A percentile compares a stretch with the other conserved stretches of the same genome.
Conservation (phyloP, 306 rosid species). For the Quercus mongolica region DNA sequence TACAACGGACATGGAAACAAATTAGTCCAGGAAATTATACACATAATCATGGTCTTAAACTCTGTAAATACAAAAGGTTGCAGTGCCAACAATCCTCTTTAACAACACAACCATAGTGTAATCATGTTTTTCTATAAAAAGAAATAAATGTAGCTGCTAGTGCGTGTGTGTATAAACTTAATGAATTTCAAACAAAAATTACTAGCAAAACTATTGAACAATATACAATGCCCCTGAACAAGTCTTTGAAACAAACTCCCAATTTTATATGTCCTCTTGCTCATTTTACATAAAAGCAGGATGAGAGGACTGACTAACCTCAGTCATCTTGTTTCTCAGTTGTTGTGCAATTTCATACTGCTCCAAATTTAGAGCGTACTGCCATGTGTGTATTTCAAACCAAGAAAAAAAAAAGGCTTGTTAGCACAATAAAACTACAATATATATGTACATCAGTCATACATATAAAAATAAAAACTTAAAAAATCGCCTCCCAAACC, state of each 20-base stretch:
- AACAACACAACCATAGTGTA: not conserved
- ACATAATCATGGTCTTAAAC: not conserved
- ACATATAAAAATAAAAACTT: not conserved
- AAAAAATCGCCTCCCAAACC: constrained; percentile 38
- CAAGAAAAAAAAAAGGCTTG: not conserved
- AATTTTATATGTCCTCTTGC: not conserved
- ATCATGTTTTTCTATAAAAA: not conserved
- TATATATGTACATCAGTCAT: not conserved
- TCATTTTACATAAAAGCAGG: constrained; percentile 3
- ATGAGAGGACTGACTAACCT: constrained; percentile 56
- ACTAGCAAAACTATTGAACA: not conserved
- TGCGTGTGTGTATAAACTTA: not conserved
- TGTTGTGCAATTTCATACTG: constrained; percentile 84
- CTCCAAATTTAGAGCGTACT: constrained; percentile 85
- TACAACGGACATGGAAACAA: not conserved
- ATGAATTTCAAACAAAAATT: not conserved
- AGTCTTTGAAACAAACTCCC: not conserved
- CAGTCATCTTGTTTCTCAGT: constrained; percentile 81
- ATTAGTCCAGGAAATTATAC: not conserved
- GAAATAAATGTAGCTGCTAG: no score
- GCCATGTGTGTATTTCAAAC: constrained; percentile 29
- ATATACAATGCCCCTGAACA: not conserved
- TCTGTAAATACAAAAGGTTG: not conserved
- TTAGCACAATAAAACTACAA: constrained; percentile 10
- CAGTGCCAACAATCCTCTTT: not conserved